Percentiles rank a stretch among this genome's conserved stretches.
Conservation (phyloP, 2,329 filamentous ascomycete species). For the Claviceps lovelessii region DNA sequence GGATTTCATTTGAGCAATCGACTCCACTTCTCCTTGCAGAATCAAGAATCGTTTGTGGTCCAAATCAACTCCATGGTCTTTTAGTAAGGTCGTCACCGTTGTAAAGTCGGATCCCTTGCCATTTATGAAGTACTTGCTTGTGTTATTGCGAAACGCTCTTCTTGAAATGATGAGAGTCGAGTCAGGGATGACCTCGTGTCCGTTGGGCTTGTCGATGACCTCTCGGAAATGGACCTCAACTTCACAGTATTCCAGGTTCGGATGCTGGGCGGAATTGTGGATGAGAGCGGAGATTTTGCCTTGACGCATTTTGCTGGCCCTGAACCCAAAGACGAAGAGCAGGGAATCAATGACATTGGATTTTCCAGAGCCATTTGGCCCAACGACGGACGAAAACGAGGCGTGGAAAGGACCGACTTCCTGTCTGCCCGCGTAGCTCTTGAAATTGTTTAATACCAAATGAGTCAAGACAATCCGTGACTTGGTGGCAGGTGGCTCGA, state of each 20-base stretch:
- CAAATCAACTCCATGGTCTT: conserved; percentile 79
- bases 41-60: conserved; percentile 98
- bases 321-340: conserved; percentile 97
- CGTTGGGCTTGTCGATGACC: conserved; percentile 72
- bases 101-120: conserved; percentile 83
- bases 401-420: conserved; percentile 93
- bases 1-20: conserved; percentile 97
- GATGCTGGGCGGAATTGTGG: conserved; percentile 83
- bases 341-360: conserved; percentile 98
- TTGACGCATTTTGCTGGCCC: conserved; percentile 97
- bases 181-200: conserved; percentile 62
- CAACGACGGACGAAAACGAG: conserved; percentile 95
- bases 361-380: conserved; percentile 94
- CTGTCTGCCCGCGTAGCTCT: conserved; percentile 92
- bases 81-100: conserved; percentile 71
- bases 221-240: conserved; percentile 95
- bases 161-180: conserved; percentile 80
- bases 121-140: conserved; percentile 97
- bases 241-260: conserved; percentile 79
- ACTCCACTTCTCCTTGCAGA: conserved; percentile 93
- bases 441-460: conserved; percentile 89
- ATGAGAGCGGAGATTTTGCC: conserved; percentile 96
- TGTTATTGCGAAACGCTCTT: conserved; percentile 92
- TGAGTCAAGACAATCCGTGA: conserved; percentile 86
- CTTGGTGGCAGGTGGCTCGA: conserved; percentile 65